These are phyloP conservation scores for Tilletia walkeri DNA, from an alignment of 1,284 basidiomycete genomes.

Conservation along the genomic window DNA sequence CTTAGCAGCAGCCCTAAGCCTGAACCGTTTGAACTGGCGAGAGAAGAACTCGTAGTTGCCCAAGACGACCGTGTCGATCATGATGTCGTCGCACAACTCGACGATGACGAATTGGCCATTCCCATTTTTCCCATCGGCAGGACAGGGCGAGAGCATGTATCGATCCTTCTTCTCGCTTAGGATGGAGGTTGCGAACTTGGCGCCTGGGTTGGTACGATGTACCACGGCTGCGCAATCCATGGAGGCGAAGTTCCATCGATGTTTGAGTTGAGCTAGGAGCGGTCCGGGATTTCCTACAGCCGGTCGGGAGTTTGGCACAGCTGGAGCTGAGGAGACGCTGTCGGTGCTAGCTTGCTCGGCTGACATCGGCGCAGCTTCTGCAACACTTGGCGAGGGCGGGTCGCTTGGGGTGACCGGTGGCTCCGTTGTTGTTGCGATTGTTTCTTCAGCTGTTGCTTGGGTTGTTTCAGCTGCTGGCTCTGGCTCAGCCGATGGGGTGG, in stretches of 20 bases:
- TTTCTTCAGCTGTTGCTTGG: too few relatives aligned
- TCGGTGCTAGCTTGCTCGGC: neutral
- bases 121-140: constrained; percentile 49
- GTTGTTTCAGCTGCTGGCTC: too few relatives aligned
- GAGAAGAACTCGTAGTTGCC: constrained; percentile 99
- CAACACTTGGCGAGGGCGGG: too few relatives aligned
- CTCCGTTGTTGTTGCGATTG: too few relatives aligned
- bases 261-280: constrained; percentile 41
- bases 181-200: constrained; percentile 80
- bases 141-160: constrained; percentile 96
- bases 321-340: too few relatives aligned
- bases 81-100: constrained; percentile 94
- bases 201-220: constrained; percentile 75
- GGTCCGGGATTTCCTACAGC: constrained; percentile 33
- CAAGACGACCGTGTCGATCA: constrained; percentile 90
- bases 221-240: constrained; percentile 90
- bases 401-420: too few relatives aligned
- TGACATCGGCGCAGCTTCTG: neutral
- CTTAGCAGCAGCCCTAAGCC: constrained; percentile 78
- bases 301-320: neutral
- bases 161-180: constrained; percentile 85
- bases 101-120: constrained; percentile 78
- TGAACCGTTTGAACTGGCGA: constrained; percentile 89
- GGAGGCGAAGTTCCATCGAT: constrained; percentile 83
- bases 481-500: too few relatives aligned